A percentile compares a stretch with the other conserved stretches of the same genome.
Conservation (phyloP, 768 basidiomycete species). For the Termitomyces eurrhizus region DNA sequence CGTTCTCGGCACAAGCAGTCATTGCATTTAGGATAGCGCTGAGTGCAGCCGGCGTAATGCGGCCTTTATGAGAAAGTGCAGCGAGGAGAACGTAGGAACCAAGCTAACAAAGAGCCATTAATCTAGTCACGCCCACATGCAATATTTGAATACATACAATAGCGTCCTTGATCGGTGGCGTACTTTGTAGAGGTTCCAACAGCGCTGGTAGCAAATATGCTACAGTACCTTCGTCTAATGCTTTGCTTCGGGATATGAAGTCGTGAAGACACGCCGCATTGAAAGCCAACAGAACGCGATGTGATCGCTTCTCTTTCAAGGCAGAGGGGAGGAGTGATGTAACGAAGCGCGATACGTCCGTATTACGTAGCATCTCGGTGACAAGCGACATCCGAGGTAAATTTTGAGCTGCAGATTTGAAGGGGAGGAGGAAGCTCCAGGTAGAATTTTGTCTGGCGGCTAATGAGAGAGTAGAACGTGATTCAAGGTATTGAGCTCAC, state of each 20-base stretch:
- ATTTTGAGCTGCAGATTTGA: conserved; percentile 72
- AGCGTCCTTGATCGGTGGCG: conserved; percentile 43
- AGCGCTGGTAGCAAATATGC: conserved; percentile 64
- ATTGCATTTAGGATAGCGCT: conserved; percentile 55
- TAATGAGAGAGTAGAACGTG: background rate
- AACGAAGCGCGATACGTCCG: conserved; percentile 71
- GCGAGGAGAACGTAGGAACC: conserved; percentile 73
- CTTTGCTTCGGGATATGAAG: conserved; percentile 59
- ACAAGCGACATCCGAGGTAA: conserved; percentile 73
- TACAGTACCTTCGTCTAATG: conserved; percentile 60
- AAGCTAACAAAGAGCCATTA: conserved; percentile 39
- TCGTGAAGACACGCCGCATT: conserved; percentile 78
- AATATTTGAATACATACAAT: conserved; percentile 37
- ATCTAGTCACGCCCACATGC: background rate
- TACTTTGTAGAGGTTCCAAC: conserved; percentile 50
- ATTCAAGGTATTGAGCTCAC: conserved; percentile 34
- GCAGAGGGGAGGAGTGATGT: conserved; percentile 59
- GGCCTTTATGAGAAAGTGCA: conserved; percentile 62
- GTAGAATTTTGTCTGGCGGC: conserved; percentile 49
- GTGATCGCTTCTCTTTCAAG: conserved; percentile 44
- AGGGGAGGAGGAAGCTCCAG: conserved; percentile 69
- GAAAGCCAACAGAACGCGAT: conserved; percentile 78
- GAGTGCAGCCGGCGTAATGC: conserved; percentile 54
- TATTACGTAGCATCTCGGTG: conserved; percentile 68
- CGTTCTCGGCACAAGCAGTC: conserved; percentile 42